These are phyloP conservation scores for Capronia coronata DNA, from an alignment of 2,329 filamentous ascomycete genomes.

Conservation along the genomic window DNA sequence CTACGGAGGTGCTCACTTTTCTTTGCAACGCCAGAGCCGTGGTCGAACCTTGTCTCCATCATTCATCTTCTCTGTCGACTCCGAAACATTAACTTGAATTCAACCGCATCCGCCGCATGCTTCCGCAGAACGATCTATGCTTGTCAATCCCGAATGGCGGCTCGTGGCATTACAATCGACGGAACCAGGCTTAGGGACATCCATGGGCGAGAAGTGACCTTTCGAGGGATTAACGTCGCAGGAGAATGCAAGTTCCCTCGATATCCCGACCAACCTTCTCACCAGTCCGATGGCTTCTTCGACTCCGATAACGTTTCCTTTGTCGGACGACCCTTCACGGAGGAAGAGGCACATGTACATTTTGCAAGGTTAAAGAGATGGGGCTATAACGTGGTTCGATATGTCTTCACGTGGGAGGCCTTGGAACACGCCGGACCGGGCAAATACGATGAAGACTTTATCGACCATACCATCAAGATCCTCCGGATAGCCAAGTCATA, in stretches of 20 bases:
- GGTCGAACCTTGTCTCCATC: no score
- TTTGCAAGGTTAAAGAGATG: conserved; percentile 79
- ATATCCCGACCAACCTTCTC: conserved; percentile 72
- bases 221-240: conserved; percentile 91
- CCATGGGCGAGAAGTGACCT: conserved; percentile 73
- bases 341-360: conserved; percentile 75
- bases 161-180: conserved; percentile 74
- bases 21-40: no score
- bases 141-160: conserved; percentile 52
- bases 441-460: conserved; percentile 88
- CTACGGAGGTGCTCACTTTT: background rate
- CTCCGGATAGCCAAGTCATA: conserved; percentile 79
- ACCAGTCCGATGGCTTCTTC: conserved; percentile 73
- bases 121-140: conserved; percentile 8
- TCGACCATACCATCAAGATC: conserved; percentile 80
- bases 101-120: conserved; percentile 12
- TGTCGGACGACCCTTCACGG: conserved; percentile 73
- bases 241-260: conserved; percentile 86
- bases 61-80: no score
- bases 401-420: conserved; percentile 98
- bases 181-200: conserved; percentile 76
- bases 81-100: no score
- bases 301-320: conserved; percentile 90
- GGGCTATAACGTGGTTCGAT: conserved; percentile 94
- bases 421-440: conserved; percentile 88